Conservation (phyloP, 176 grass and related monocot species). For the Typha latifolia region DNA sequence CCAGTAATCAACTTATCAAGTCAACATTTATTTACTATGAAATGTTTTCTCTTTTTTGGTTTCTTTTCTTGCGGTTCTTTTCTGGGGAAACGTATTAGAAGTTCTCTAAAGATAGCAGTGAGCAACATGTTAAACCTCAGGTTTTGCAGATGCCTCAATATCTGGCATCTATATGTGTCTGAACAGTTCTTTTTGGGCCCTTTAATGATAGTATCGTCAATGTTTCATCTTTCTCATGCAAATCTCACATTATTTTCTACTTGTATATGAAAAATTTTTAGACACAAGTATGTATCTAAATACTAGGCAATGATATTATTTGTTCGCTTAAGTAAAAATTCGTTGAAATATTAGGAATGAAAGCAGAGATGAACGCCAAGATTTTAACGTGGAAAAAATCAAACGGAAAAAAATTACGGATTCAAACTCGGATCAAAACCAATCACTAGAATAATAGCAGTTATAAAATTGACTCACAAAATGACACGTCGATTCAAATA, state of each 20-base stretch:
- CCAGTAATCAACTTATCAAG: not conserved
- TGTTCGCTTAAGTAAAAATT: too few species aligned
- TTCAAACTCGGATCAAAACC: too few species aligned
- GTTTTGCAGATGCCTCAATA: not conserved
- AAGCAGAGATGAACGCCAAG: too few species aligned
- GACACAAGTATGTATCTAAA: too few species aligned
- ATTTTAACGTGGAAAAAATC: too few species aligned
- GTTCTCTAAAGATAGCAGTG: not conserved
- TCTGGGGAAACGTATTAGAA: not conserved
- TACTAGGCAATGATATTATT: too few species aligned
- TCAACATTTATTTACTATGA: not conserved
- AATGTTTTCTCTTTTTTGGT: not conserved
- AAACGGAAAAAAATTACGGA: too few species aligned
- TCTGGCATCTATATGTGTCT: not conserved
- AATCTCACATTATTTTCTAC: not conserved
- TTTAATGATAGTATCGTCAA: not conserved
- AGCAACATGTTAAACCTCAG: not conserved
- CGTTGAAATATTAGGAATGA: too few species aligned
- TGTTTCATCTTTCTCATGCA: not conserved
- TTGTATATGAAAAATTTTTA: too few species aligned
- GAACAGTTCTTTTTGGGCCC: not conserved
- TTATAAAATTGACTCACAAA: too few species aligned
- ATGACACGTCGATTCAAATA: too few species aligned
- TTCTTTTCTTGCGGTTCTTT: not conserved
- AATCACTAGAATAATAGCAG: too few species aligned